Percentiles rank a stretch among this genome's conserved stretches.
These are phyloP conservation scores for Lactarius sanguifluus DNA, from an alignment of 768 basidiomycete species.

Conservation along the genomic window DNA sequence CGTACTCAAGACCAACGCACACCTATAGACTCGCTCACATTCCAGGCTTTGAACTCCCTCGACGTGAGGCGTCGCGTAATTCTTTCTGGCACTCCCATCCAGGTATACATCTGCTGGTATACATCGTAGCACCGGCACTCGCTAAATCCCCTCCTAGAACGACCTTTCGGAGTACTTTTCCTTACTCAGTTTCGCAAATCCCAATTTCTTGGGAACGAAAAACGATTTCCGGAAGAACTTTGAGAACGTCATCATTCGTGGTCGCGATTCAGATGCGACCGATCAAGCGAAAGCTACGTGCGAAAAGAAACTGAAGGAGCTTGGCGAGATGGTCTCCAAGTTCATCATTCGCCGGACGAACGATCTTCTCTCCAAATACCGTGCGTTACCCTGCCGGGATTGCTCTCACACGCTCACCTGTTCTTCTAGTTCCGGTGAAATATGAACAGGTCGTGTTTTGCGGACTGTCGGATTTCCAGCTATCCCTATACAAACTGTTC, in stretches of 20 bases:
- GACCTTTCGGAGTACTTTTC: slow-evolving; percentile 95
- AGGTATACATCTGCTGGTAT: slow-evolving; percentile 44
- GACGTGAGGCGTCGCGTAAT: slow-evolving; percentile 91
- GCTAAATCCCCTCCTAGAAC: slow-evolving; percentile 53
- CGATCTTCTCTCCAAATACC: slow-evolving; percentile 90
- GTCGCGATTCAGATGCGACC: slow-evolving; percentile 85
- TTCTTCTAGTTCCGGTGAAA: slow-evolving; percentile 85
- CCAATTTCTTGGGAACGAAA: slow-evolving; percentile 83
- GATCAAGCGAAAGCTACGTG: slow-evolving; percentile 74
- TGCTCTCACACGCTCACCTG: slow-evolving; percentile 7
- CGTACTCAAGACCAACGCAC: not conserved
- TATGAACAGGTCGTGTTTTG: slow-evolving; percentile 99
- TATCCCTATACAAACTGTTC: slow-evolving; percentile 83
- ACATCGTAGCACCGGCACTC: not conserved
- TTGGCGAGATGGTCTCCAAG: slow-evolving; percentile 82
- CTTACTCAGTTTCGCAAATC: slow-evolving; percentile 89
- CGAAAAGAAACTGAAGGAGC: slow-evolving; percentile 89
- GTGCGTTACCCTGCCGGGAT: slow-evolving; percentile 47
- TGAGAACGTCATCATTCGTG: slow-evolving; percentile 86
- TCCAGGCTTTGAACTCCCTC: slow-evolving; percentile 76
- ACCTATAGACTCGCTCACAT: slow-evolving; percentile 76
- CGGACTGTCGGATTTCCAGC: slow-evolving; percentile 76
- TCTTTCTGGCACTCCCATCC: slow-evolving; percentile 91
- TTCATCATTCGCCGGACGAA: slow-evolving; percentile 96
- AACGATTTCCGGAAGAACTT: slow-evolving; percentile 95